A percentile compares a stretch with the other conserved stretches of the same genome.
Evolutionary conservation across 1,139 yeast genomes (phyloP).

Genomic region (Blastobotrys petasosporus): DNA sequence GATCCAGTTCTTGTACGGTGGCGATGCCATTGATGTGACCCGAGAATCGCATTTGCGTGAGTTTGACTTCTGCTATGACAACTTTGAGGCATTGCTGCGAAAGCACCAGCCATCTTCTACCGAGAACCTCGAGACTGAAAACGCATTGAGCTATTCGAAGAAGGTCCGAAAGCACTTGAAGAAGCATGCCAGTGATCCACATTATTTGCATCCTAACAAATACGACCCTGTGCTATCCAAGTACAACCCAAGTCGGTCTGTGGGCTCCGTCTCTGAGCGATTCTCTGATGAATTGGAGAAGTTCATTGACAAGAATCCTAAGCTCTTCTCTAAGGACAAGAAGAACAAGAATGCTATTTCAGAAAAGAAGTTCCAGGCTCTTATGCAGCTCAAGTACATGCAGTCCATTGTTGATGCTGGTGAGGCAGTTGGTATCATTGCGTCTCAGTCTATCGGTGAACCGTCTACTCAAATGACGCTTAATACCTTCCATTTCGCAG

Average conservation of each 20-base stretch:
- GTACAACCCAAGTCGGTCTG: conserved; percentile 78
- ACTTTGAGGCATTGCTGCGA: conserved; percentile 76
- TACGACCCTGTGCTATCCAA: conserved; percentile 87
- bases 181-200: conserved; percentile 60
- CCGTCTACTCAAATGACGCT: conserved; percentile 99
- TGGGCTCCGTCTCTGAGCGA: conserved; percentile 90
- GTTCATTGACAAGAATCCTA: conserved; percentile 50
- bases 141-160: conserved; percentile 74
- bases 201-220: conserved; percentile 55
- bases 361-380: conserved; percentile 86
- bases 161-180: conserved; percentile 70
- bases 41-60: conserved; percentile 92
- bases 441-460: conserved; percentile 98
- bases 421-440: conserved; percentile 97
- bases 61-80: conserved; percentile 87
- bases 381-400: conserved; percentile 98
- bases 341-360: conserved; percentile 44
- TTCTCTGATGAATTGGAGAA: conserved; percentile 76
- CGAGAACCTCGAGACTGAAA: conserved; percentile 72
- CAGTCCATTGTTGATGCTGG: conserved; percentile 93
- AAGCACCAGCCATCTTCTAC: conserved; percentile 82
- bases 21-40: conserved; percentile 91
- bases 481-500: conserved; percentile 99
- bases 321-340: conserved; percentile 43
- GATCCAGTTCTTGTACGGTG: conserved; percentile 95